Evolutionary conservation across 768 basidiomycete species (phyloP).

Genomic region (Kwoniella shandongensis): DNA sequence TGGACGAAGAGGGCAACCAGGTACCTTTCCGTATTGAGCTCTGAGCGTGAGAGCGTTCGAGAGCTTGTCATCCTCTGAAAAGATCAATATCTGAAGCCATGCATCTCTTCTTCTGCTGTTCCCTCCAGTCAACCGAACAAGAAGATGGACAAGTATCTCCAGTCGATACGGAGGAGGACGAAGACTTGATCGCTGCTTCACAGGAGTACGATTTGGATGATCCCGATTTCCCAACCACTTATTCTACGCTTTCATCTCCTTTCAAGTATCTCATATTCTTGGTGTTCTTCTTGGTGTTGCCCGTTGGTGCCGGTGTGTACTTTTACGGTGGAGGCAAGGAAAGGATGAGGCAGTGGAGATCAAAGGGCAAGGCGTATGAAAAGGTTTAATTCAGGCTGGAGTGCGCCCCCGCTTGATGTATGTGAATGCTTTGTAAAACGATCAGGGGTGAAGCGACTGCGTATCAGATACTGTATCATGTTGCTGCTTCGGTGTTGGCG

Average conservation of each 20-base stretch:
- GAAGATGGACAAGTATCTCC: slow-evolving; percentile 16
- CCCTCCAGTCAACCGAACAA: slow-evolving; percentile 4
- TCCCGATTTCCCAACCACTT: slow-evolving; percentile 14
- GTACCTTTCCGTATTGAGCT: slow-evolving; percentile 95
- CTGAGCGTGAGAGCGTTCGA: slow-evolving; percentile 56
- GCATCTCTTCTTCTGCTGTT: slow-evolving; percentile 13
- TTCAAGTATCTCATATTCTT: slow-evolving; percentile 44
- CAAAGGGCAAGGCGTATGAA: slow-evolving; percentile 31
- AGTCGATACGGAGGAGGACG: slow-evolving; percentile 47
- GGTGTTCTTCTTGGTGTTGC: slow-evolving; percentile 57
- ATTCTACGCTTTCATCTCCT: slow-evolving; percentile 36
- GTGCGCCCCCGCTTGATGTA: too few species aligned
- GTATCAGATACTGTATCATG: too few species aligned
- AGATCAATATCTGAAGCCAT: slow-evolving; percentile 20
- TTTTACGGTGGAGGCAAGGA: slow-evolving; percentile 43
- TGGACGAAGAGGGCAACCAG: slow-evolving; percentile 68
- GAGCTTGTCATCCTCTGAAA: slow-evolving; percentile 1
- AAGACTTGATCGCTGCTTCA: slow-evolving; percentile 34
- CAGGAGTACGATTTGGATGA: slow-evolving; percentile 17
- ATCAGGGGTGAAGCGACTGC: too few species aligned
- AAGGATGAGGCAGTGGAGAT: slow-evolving; percentile 22
- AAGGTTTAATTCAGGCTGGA: slow-evolving; percentile 18
- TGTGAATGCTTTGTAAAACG: too few species aligned
- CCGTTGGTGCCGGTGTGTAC: slow-evolving; percentile 47
- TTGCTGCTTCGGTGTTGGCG: too few species aligned